Evolutionary conservation across 345 rosid species (phyloP).

Genomic region (Corchorus capsularis): DNA sequence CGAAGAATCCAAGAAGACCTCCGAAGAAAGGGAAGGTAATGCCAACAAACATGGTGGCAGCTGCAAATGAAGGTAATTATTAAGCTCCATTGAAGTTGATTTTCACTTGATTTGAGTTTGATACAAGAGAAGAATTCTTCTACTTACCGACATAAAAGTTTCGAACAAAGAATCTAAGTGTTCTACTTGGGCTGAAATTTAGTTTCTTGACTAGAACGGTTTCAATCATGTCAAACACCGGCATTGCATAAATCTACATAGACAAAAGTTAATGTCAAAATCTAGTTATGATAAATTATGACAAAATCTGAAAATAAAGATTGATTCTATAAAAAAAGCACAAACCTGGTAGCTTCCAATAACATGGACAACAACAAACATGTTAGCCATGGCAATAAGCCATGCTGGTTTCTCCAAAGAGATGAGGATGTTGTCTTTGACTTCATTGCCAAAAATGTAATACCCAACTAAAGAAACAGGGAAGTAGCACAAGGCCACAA

Average conservation of each 20-base stretch:
- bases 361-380: slow-evolving; percentile 77
- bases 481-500: slow-evolving; percentile 77
- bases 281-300: background rate
- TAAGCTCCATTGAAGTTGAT: too few species aligned
- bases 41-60: slow-evolving; percentile 68
- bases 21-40: slow-evolving; percentile 78
- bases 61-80: slow-evolving; percentile 31
- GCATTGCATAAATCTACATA: slow-evolving; percentile 61
- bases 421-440: slow-evolving; percentile 57
- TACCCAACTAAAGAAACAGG: slow-evolving; percentile 75
- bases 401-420: slow-evolving; percentile 63
- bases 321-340: background rate
- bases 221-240: slow-evolving; percentile 73
- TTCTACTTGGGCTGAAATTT: slow-evolving; percentile 39
- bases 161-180: slow-evolving; percentile 50
- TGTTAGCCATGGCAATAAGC: slow-evolving; percentile 69
- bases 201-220: slow-evolving; percentile 55
- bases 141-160: slow-evolving; percentile 54
- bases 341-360: slow-evolving; percentile 81
- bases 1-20: slow-evolving; percentile 64
- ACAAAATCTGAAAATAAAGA: background rate
- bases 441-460: slow-evolving; percentile 56
- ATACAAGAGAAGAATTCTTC: background rate
- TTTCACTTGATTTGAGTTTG: background rate
- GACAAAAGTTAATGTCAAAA: slow-evolving; percentile 3